A percentile compares a stretch with the other conserved stretches of the same genome.
Evolutionary conservation across 768 basidiomycete genomes (phyloP).

Genomic region (Suillus cothurnatus): DNA sequence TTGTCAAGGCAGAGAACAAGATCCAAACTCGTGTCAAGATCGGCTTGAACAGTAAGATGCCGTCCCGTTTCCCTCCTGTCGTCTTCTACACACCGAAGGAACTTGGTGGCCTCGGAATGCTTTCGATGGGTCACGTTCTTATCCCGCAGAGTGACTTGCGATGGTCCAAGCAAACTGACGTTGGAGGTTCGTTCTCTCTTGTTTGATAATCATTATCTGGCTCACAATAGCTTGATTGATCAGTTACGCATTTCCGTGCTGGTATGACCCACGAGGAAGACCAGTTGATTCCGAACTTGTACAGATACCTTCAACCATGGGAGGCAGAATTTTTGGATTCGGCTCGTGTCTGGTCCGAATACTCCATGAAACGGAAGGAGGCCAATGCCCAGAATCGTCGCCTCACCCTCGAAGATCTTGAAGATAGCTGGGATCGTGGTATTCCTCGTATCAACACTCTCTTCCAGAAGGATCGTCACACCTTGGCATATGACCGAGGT

Average conservation of each 20-base stretch:
- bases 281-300: slow-evolving; percentile 95
- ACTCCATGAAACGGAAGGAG: slow-evolving; percentile 99
- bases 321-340: slow-evolving; percentile 98
- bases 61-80: slow-evolving; percentile 96
- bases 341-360: slow-evolving; percentile 98
- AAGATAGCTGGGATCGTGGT: slow-evolving; percentile 98
- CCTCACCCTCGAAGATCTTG: slow-evolving; percentile 94
- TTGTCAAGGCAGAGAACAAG: slow-evolving; percentile 99
- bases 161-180: slow-evolving; percentile 98
- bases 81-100: slow-evolving; percentile 99
- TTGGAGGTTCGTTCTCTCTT: slow-evolving; percentile 58
- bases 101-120: slow-evolving; percentile 96
- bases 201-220: neutral
- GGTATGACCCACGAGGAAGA: slow-evolving; percentile 98
- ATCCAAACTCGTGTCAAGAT: slow-evolving; percentile 99
- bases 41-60: slow-evolving; percentile 99
- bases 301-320: slow-evolving; percentile 97
- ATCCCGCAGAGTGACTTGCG: slow-evolving; percentile 97
- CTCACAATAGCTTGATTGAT: neutral
- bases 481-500: slow-evolving; percentile 98
- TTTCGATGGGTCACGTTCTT: slow-evolving; percentile 98
- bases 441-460: slow-evolving; percentile 98
- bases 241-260: slow-evolving; percentile 97
- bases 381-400: slow-evolving; percentile 99
- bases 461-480: slow-evolving; percentile 98